These are phyloP conservation scores for Metschnikowia lachancei DNA, from an alignment of 805 yeast genomes.

Conservation along the genomic window DNA sequence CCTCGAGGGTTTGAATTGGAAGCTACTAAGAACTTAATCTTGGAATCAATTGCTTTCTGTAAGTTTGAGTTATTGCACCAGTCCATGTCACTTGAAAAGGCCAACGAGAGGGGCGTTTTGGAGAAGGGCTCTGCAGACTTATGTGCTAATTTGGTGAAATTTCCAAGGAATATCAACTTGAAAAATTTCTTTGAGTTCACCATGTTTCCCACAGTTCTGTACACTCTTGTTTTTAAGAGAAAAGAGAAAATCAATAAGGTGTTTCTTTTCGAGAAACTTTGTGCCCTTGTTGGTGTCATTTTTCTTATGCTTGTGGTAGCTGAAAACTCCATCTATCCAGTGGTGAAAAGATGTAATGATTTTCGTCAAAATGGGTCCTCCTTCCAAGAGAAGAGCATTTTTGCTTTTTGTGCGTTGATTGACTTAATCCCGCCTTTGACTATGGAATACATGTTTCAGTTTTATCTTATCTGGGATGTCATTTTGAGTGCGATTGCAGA, in stretches of 20 bases:
- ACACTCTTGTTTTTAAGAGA: constrained; percentile 80
- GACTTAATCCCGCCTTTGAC: constrained; percentile 82
- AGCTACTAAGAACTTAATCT: constrained; percentile 11
- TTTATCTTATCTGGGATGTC: constrained; percentile 93
- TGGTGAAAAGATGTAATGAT: constrained; percentile 57
- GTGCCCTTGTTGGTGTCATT: constrained; percentile 86
- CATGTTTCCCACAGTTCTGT: constrained; percentile 86
- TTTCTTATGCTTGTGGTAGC: constrained; percentile 78
- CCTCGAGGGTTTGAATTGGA: constrained; percentile 31
- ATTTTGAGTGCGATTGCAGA: constrained; percentile 90
- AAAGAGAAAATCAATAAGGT: constrained; percentile 64
- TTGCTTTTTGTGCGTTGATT: constrained; percentile 40
- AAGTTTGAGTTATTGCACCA: constrained; percentile 66
- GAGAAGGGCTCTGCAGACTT: constrained; percentile 13
- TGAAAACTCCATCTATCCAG: constrained; percentile 71
- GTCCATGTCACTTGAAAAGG: constrained; percentile 28
- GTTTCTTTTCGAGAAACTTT: constrained; percentile 64
- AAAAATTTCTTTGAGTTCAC: constrained; percentile 71
- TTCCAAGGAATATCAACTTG: constrained; percentile 72
- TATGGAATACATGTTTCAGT: constrained; percentile 69
- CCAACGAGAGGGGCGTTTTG: constrained; percentile 14
- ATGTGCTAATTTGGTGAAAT: constrained; percentile 30
- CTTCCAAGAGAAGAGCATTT: constrained; percentile 2
- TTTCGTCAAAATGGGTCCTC: constrained; percentile 34
- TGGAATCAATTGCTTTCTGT: constrained; percentile 63